Conservation (phyloP, 192 early-diverging fungal species). For the Coemansia sp. region DNA sequence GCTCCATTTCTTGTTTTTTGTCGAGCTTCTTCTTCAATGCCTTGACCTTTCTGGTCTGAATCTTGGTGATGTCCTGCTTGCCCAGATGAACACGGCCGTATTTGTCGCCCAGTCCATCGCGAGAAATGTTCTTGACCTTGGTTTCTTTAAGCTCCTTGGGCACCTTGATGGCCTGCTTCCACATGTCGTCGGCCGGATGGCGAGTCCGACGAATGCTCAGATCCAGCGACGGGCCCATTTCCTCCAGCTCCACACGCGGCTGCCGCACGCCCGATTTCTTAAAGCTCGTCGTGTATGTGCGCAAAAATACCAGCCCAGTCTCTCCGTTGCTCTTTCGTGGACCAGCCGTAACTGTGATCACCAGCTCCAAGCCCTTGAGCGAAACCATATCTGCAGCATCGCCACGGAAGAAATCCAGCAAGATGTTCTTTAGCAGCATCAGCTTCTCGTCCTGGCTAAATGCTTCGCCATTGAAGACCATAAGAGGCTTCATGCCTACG, state of each 20-base stretch:
- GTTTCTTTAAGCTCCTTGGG: slow-evolving; percentile 74
- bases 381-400: slow-evolving; percentile 73
- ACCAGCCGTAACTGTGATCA: slow-evolving; percentile 78
- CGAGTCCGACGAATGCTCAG: slow-evolving; percentile 72
- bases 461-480: slow-evolving; percentile 87
- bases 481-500: slow-evolving; percentile 82
- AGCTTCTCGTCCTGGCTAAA: slow-evolving; percentile 72
- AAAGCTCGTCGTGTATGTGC: slow-evolving; percentile 76
- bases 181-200: slow-evolving; percentile 73
- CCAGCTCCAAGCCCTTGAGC: slow-evolving; percentile 84
- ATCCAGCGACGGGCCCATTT: slow-evolving; percentile 91
- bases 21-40: slow-evolving; percentile 72
- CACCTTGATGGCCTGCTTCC: slow-evolving; percentile 77
- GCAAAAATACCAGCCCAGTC: slow-evolving; percentile 69
- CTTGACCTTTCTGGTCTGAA: slow-evolving; percentile 99
- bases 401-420: slow-evolving; percentile 89
- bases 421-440: slow-evolving; percentile 74
- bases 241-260: slow-evolving; percentile 86
- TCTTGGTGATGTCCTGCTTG: slow-evolving; percentile 83
- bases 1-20: slow-evolving; percentile 27
- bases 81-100: slow-evolving; percentile 89
- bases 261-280: slow-evolving; percentile 84
- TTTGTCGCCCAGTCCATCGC: slow-evolving; percentile 89
- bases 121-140: slow-evolving; percentile 91
- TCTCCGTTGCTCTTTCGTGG: slow-evolving; percentile 60